These are phyloP conservation scores for Phaeosphaeria sp. DNA, from an alignment of 2,329 filamentous ascomycete species.

Conservation along the genomic window DNA sequence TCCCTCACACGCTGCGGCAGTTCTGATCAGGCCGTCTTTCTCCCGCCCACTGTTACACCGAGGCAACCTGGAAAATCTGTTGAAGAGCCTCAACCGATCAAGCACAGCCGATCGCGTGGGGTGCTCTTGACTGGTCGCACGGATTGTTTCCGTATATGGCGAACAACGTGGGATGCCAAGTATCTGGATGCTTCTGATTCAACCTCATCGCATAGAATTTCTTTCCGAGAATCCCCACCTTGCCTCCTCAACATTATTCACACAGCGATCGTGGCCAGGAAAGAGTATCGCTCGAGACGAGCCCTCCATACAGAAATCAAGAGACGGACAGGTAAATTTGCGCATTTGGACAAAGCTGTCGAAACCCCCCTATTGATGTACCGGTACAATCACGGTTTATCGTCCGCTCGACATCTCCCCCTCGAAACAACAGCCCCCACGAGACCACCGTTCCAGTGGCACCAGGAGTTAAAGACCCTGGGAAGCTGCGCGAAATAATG, in stretches of 20 bases:
- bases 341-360: slow-evolving; percentile 4
- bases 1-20: slow-evolving; percentile 4
- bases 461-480: background rate
- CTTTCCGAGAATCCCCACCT: slow-evolving; percentile 5
- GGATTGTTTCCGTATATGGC: slow-evolving; percentile 20
- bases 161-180: slow-evolving; percentile 35
- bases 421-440: background rate
- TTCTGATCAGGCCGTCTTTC: slow-evolving; percentile 11
- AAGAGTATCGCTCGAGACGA: background rate
- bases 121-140: slow-evolving; percentile 18
- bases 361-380: slow-evolving; percentile 1
- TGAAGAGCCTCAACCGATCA: slow-evolving; percentile 19
- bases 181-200: slow-evolving; percentile 16
- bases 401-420: background rate
- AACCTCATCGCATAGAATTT: slow-evolving; percentile 16
- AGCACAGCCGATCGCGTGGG: slow-evolving; percentile 27
- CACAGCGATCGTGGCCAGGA: background rate
- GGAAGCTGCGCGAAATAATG: background rate
- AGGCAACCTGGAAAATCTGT: slow-evolving; percentile 11
- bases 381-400: background rate
- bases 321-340: background rate
- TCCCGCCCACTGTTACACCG: slow-evolving; percentile 6
- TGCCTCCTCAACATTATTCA: slow-evolving; percentile 22
- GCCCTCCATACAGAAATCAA: slow-evolving; percentile 4
- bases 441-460: background rate